Evolutionary conservation across 129 eudicot species (phyloP), one percentile per base, ranked within the genome.

Genomic region (Smallanthus sonchifolius): DNA sequence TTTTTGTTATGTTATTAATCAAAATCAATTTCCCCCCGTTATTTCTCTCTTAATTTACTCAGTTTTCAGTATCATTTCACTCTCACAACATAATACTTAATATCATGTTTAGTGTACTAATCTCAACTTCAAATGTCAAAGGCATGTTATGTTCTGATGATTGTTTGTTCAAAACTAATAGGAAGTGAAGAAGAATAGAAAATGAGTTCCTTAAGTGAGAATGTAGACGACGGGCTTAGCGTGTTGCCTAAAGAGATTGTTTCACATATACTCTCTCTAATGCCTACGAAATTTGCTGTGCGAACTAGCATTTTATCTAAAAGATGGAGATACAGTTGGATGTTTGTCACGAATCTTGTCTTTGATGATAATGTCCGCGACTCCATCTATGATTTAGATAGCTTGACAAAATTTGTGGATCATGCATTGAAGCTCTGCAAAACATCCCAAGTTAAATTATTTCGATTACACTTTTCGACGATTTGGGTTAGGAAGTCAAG

Each of bases 321-420:
- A 20, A 7, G 2, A 55, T 55, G 62, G 35, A 55, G 62, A 14
- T 20, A 19, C 35, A 20, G 10, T 55, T 55, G 62, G 62, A 55
- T 7, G 62, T 55, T 54, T 2, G 37, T 57, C 20, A 49, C 56
- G 7, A 49, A 49, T 38, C 38, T 57, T 30, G n/a, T 24, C 38
- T 57, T 57, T 57, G 64, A 57, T 28, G 34, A 28, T 57, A 8
- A 7, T 24, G n/a, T 14, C 2, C 10, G 2, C 4, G 0, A 6
- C n/a, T n/a, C 37, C n/a, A 2, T 9, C n/a, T 15, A 9, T 30
- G 36, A 13, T 28, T 4, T 24, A 59, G 2, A 63, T 35, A 7
- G 37, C 16, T 44, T 65, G 59, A 16, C 28, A 19, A 37, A 43
- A 10, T 61, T 60, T 60, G 77, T 67, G 8, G 73, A 80, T 28